These are phyloP conservation scores for Brachypodium distachyon DNA, from an alignment of 202 grass and related monocot species.

Conservation along the genomic window DNA sequence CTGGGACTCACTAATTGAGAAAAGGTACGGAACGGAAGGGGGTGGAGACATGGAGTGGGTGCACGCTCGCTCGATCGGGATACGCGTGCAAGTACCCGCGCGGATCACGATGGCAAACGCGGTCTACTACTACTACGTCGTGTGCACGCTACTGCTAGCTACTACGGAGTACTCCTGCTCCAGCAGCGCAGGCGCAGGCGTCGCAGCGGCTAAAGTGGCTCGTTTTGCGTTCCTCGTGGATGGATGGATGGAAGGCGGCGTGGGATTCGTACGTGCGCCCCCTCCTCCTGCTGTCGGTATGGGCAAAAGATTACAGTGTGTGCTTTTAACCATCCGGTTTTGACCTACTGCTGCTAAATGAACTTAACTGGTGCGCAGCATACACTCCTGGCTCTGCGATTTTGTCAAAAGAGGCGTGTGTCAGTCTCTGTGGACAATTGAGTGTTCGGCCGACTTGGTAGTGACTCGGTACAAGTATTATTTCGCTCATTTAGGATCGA, in stretches of 20 bases:
- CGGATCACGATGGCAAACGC: conserved; percentile 14
- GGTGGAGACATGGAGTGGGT: not conserved
- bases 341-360: too few relatives aligned
- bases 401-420: too few relatives aligned
- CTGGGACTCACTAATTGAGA: not conserved
- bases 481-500: too few relatives aligned
- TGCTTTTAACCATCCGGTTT: too few relatives aligned
- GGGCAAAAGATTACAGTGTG: not conserved
- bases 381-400: too few relatives aligned
- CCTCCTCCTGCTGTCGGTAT: not conserved
- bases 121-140: too few relatives aligned
- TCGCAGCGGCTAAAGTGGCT: not conserved
- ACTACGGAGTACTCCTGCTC: not conserved
- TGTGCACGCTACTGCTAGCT: not conserved
- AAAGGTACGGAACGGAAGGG: not conserved
- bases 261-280: not conserved
- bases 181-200: too few relatives aligned
- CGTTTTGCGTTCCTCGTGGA: not conserved
- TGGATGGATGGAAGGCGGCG: not conserved
- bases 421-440: too few relatives aligned
- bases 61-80: not conserved
- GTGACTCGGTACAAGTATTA: too few relatives aligned
- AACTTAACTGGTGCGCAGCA: too few relatives aligned
- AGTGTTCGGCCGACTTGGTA: too few relatives aligned
- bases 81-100: conserved; percentile 36